These are phyloP conservation scores for Aspergillus pseudoterreus DNA, from an alignment of 2,329 filamentous ascomycete genomes.

Conservation along the genomic window DNA sequence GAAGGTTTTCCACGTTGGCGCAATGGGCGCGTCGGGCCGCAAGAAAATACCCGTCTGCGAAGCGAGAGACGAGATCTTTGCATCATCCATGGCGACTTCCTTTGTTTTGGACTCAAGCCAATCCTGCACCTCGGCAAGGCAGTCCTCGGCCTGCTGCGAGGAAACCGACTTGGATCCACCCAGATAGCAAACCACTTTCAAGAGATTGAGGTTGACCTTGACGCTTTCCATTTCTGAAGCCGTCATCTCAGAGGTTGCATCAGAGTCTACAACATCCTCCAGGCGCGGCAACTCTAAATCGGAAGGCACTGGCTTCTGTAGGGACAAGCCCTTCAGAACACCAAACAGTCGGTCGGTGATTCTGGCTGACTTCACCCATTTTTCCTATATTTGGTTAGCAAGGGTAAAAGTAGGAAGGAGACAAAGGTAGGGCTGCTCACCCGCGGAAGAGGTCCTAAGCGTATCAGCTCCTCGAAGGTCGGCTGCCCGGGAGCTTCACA, in stretches of 20 bases:
- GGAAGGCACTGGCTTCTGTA: constrained; percentile 28
- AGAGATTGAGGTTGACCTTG: constrained; percentile 31
- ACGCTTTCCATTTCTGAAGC: constrained; percentile 29
- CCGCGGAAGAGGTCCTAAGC: constrained; percentile 35
- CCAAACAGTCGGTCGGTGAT: constrained; percentile 35
- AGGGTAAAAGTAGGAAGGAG: neutral
- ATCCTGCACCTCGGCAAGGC: constrained; percentile 27
- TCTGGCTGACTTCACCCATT: constrained; percentile 33
- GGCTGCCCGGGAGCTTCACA: constrained; percentile 33
- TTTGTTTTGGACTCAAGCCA: constrained; percentile 27
- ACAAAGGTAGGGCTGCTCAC: constrained; percentile 22
- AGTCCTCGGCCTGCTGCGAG: constrained; percentile 25
- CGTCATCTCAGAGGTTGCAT: constrained; percentile 32
- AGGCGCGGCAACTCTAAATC: constrained; percentile 26
- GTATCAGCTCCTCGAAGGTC: constrained; percentile 36
- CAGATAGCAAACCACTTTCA: constrained; percentile 31
- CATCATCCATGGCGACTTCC: constrained; percentile 18
- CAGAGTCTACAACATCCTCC: constrained; percentile 21
- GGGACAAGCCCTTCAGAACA: constrained; percentile 27
- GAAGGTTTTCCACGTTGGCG: constrained; percentile 41
- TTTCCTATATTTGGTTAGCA: constrained; percentile 28
- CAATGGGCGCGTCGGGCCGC: constrained; percentile 19
- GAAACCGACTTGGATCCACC: constrained; percentile 30
- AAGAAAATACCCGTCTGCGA: constrained; percentile 24
- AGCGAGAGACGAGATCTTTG: constrained; percentile 18